Base-by-base conservation (phyloP, 352 stramenopile species). In the Vaucheria bursata region DNA sequence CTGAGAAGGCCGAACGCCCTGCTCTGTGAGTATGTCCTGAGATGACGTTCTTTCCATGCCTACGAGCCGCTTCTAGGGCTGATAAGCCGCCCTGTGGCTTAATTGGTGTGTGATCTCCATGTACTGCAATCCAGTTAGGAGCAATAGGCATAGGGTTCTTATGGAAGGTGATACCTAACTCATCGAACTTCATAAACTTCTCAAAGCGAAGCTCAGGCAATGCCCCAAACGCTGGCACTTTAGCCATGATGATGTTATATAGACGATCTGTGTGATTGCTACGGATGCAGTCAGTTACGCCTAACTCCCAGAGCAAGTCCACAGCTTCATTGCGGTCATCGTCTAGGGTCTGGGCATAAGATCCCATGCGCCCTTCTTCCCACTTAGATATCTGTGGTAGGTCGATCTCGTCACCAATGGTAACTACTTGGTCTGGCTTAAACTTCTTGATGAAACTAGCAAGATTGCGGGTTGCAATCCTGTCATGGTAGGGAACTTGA, bases 201-300 rank as follows among this genome's bases (percentile, higher is more conserved):
- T 59, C 45, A 59, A 59, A 59, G 45, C 45, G 45, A 59, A 59
- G 45, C 45, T 59, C 45, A 59, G 45, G 45, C 45, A 59, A 59
- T 59, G 45, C 45, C 45, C 45, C 45, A 59, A 59, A 59, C 45
- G 45, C 45, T 59, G 45, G 45, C 45, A 59, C 45, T 59, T 59
- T 59, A 59, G 45, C 45, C 45, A 59, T 59, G 45, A 59, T 59
- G 45, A 59, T 59, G 45, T 59, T 59, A 59, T 59, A 59, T 59
- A 59, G 45, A 59, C 45, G 45, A 59, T 59, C 45, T 59, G 45
- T 59, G 45, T 59, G 45, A 59, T 59, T 59, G 45, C 45, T 59
- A 59, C 45, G 45, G 45, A 59, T 59, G 45, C 45, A 59, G 45
- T 59, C 45, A 59, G 45, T 59, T 59, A 59, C 45, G 45, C 45